phyloP scores from a whole-genome alignment of 2,329 filamentous ascomycete genomes.

The Chrysosporium queenslandicum region DNA sequence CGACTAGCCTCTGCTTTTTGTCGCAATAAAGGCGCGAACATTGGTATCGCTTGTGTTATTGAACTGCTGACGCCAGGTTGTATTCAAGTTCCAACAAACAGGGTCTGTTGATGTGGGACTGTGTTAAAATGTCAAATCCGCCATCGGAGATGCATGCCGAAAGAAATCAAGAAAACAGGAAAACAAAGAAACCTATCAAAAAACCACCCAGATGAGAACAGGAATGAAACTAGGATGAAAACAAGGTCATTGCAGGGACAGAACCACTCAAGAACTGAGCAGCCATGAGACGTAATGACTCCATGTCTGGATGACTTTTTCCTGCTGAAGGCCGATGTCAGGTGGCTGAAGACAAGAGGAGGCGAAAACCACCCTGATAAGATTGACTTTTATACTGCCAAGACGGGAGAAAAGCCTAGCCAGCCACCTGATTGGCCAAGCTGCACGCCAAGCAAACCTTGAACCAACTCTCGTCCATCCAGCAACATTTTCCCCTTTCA shows the following conservation, averaged over 20 bases:
- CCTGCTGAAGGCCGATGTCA: not conserved
- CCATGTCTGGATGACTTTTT: not conserved
- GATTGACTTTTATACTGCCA: not conserved
- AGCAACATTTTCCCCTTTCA: too few species aligned
- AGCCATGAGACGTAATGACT: not conserved
- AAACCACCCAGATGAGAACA: not conserved
- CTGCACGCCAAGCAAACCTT: not conserved
- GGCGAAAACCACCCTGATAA: not conserved
- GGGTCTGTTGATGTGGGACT: too few species aligned
- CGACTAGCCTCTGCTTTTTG: not conserved
- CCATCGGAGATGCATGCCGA: not conserved
- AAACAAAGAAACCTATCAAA: constrained; percentile 1
- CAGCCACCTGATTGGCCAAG: not conserved
- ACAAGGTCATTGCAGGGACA: not conserved
- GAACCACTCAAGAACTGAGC: not conserved
- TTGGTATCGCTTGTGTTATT: not conserved
- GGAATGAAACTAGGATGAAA: not conserved
- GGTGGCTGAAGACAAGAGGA: not conserved
- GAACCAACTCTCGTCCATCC: too few species aligned
- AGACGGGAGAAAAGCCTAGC: too few species aligned
- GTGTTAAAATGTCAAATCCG: too few species aligned
- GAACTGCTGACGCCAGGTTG: too few species aligned
- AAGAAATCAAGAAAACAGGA: not conserved
- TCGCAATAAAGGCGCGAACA: constrained; percentile 5
- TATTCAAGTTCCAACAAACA: too few species aligned